Base-by-base conservation (phyloP, 805 yeast genomes). In the Hanseniaspora meyeri region DNA sequence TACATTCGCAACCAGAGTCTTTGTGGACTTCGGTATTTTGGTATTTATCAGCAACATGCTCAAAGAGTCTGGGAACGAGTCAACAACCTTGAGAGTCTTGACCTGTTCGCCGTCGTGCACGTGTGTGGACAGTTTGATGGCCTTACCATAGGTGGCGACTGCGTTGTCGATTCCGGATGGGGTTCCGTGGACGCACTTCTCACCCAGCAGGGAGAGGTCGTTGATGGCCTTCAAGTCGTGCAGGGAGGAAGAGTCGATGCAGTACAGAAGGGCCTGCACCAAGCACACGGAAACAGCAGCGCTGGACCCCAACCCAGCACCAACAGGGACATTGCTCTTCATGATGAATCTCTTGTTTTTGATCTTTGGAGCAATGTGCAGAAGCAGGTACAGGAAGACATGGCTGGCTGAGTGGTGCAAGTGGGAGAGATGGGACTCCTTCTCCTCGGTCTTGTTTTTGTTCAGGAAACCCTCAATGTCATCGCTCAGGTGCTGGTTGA, bases 151-250 rank as follows among this genome's bases (percentile, higher is more conserved):
- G 0, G 96, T 85, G 1, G 97, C 95, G 50, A 91, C 97, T 0
- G 96, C 89, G 65, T 93, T 93, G 68, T 93, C 98, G 54, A 93
- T 88, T 12, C 98, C 98, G 19, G 95, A 83, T 9, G 98, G 98
- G 63, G 86, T 89, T 1, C 97, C 97, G 66, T 91, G 97, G 62
- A 90, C 86, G 66, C 97, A 88, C 66, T 84, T 85, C 68, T 93
- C 98, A 40, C 97, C 97, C 73, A 91, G 75, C 61, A 85, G 85
- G 1, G 97, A 82, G 95, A 96, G 90, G 7, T 74, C 70, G 61
- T 91, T 91, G 59, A 93, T 81, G 60, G 82, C 77, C n/a, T 73
- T 69, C 29, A 82, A 74, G 54, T 77, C 82, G 4, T 65, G 68
- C 7, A 32, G 6, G 19, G 37, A 19, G 11, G 31, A n/a, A 11